Base-by-base conservation (phyloP, 176 grass and related monocot species). In the Aegilops sharonensis region DNA sequence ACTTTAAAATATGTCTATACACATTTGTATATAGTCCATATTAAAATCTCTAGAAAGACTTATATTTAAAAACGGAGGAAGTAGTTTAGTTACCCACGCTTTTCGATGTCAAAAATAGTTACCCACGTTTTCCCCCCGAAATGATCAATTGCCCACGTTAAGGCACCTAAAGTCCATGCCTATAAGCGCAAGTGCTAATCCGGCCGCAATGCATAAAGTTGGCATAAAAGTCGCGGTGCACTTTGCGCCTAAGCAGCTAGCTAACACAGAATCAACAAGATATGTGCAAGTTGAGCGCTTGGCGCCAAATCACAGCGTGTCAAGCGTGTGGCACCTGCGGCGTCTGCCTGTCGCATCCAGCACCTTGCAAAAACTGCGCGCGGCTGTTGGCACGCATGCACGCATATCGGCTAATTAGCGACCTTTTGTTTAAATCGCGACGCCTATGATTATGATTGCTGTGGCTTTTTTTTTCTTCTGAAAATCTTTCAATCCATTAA, bases 121-220 rank as follows among this genome's bases (percentile, higher is more conserved):
- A 4, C 68, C 25, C 59, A 72, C 13, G 25, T 89, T 68, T 83
- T 70, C 43, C 9, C 31, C 56, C 54, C 8, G 24, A 90, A 90
- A 83, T 4, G 25, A 67, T 42, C 35, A 8, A 43, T 77, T 79
- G 29, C 25, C 65, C 65, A 78, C 47, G 20, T 79, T 86, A 83
- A 87, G 68, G 9, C 73, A 75, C 29, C 34, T 75, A 80, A 74
- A 80, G 75, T 39, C 12, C 47, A 82, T 77, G 75, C 43, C 43
- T 67, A 36, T 31, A 82, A 50, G 52, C 29, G 18, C 78, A 90
- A 83, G 65, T 61, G 52, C 67, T 60, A 81, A 84, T 91, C 85
- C 80, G 79, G 72, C 75, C 83, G 89, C 89, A 91, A 87, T 87
- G 68, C 85, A 23, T 76, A 80, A 91, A 84, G 81, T 80, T 84